Percentiles rank a stretch among this genome's conserved stretches.
Conservation (phyloP, 164 flowering plant species). For the Tetracentron sinense region DNA sequence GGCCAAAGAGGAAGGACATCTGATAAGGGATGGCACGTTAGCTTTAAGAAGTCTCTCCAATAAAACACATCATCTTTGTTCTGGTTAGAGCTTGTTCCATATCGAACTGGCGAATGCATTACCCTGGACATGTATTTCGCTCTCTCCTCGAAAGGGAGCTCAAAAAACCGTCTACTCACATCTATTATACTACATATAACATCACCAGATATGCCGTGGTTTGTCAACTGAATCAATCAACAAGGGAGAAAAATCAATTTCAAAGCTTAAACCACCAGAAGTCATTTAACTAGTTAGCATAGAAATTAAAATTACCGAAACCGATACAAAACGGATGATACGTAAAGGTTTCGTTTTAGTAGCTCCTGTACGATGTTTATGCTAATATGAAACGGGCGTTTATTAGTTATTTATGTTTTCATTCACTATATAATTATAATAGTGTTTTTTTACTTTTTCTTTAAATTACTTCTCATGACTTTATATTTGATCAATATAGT, state of each 20-base stretch:
- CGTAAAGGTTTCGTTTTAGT: too few species aligned
- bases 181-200: slow-evolving; percentile 42
- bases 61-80: slow-evolving; percentile 71
- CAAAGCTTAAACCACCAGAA: too few species aligned
- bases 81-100: slow-evolving; percentile 89
- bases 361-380: too few species aligned
- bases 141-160: slow-evolving; percentile 69
- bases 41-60: slow-evolving; percentile 94
- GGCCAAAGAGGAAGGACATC: slow-evolving; percentile 70
- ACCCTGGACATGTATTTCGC: slow-evolving; percentile 63
- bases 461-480: too few species aligned
- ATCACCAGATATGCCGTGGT: slow-evolving; percentile 60
- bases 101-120: slow-evolving; percentile 60
- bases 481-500: too few species aligned
- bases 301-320: too few species aligned
- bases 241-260: neutral
- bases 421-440: too few species aligned
- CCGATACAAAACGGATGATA: too few species aligned
- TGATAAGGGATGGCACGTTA: slow-evolving; percentile 41
- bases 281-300: too few species aligned
- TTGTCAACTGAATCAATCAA: slow-evolving; percentile 52
- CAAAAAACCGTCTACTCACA: slow-evolving; percentile 56
- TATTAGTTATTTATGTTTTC: too few species aligned
- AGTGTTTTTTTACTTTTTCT: too few species aligned
- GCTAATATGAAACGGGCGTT: too few species aligned